Evolutionary conservation across 352 stramenopile species (phyloP), one percentile per base, ranked within the genome.

Genomic region (Phytophthora podocarpi): DNA sequence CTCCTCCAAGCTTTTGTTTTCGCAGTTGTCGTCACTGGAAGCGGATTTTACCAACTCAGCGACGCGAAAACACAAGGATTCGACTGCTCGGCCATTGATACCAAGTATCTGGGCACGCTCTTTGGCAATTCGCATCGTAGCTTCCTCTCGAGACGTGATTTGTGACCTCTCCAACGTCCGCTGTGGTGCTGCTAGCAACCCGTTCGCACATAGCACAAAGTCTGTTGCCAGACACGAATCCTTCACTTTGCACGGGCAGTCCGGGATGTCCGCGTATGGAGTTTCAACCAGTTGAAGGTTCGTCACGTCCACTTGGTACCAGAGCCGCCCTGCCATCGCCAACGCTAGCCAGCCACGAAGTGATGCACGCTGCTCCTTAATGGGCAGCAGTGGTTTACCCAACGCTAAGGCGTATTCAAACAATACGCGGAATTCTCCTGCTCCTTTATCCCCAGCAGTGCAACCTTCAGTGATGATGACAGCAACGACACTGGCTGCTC

Each of bases 311-410:
- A 85, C 72, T 45, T 84, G 67, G 43, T 87, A 87, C 77, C 77
- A 87, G 4, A 87, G 70, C 5, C 73, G 59, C n/a, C 78, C 78
- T 5, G 72, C 74, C 70, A 85, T 80, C 1, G 58, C 70, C n/a
- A 85, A 34, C 12, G 61, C 58, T 6, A 87, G 39, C 77, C 78
- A 87, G 1, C 72, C 65, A 4, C 20, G 39, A 24, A 85, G 52
- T 11, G 60, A 32, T 12, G 61, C 57, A 3, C 62, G 64, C 5
- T 73, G 39, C 13, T 72, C 67, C 26, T 83, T 85, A 27, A 83
- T 80, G 0, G 75, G 75, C 1, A 87, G 43, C 10, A 83, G 45
- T 1, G 67, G 65, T 28, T 75, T 85, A 6, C 52, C 53, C 75
- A 64, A 77, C 3, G 58, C 56, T 4, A 77, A 32, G 0, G 73